Evolutionary conservation across 306 rosid species (phyloP).

Genomic region (Dryas alaskensis): DNA sequence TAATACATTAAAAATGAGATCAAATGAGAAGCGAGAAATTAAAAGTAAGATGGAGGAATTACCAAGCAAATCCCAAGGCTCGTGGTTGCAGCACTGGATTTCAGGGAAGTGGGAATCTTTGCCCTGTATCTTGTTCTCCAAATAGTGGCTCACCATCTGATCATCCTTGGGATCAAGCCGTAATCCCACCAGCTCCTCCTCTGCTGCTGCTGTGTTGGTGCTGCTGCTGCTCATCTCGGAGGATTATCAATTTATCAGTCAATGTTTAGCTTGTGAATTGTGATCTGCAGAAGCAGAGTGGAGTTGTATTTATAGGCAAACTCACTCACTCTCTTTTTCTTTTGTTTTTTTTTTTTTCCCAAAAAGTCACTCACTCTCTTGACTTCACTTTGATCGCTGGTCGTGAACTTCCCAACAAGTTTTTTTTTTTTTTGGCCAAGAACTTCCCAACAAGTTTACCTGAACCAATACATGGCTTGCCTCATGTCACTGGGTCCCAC

Average conservation of each 20-base stretch:
- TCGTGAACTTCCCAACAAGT: too few relatives aligned
- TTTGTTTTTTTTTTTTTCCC: too few relatives aligned
- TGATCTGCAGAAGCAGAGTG: neutral
- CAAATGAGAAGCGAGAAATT: neutral
- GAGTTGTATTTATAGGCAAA: neutral
- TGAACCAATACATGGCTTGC: too few relatives aligned
- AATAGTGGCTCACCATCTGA: slow-evolving; percentile 42
- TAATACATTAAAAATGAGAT: too few relatives aligned
- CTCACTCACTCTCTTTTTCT: neutral
- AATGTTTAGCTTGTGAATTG: neutral
- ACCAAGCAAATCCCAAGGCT: slow-evolving; percentile 23
- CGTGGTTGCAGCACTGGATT: slow-evolving; percentile 42
- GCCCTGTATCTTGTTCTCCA: slow-evolving; percentile 41
- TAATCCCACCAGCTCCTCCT: too few relatives aligned
- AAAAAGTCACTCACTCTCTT: too few relatives aligned
- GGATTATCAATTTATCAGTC: too few relatives aligned
- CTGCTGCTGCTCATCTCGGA: slow-evolving; percentile 1
- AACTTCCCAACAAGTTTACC: too few relatives aligned
- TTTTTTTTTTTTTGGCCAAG: too few relatives aligned
- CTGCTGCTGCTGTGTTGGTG: neutral
- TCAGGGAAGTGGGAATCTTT: slow-evolving; percentile 27
- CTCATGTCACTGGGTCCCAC: too few relatives aligned
- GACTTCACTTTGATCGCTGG: too few relatives aligned
- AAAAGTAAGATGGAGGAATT: neutral
- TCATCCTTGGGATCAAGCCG: slow-evolving; percentile 44